Percentiles rank a stretch among this genome's conserved stretches.
Evolutionary conservation across 73 alveolate species (phyloP).

Genomic region (Tetrahymena thermophila): DNA sequence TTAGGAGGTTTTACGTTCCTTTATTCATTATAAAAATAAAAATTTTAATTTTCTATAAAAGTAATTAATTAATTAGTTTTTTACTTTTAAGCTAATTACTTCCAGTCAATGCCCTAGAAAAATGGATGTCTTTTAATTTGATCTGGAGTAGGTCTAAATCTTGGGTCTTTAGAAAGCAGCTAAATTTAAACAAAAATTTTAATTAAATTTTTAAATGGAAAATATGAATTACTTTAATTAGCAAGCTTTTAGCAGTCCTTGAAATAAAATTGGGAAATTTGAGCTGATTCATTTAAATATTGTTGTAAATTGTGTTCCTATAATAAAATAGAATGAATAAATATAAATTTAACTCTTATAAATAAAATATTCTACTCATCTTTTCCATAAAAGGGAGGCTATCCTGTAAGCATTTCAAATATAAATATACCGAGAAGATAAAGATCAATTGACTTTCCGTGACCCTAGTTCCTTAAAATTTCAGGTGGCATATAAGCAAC

Average conservation of each 20-base stretch:
- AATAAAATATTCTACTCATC: neutral
- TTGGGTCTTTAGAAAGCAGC: neutral
- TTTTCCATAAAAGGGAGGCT: conserved; percentile 77
- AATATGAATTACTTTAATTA: neutral
- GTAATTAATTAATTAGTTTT: too few species aligned
- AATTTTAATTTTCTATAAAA: too few species aligned
- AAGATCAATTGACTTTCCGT: conserved; percentile 91
- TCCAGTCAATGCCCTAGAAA: neutral
- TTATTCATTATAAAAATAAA: neutral
- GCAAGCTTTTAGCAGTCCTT: neutral
- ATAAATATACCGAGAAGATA: conserved; percentile 85
- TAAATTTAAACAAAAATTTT: neutral
- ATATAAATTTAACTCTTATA: neutral
- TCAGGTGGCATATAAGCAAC: conserved; percentile 97
- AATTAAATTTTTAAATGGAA: neutral
- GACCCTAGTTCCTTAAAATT: conserved; percentile 77
- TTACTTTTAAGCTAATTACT: neutral
- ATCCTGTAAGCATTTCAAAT: conserved; percentile 95
- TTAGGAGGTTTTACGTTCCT: neutral
- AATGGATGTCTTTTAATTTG: neutral
- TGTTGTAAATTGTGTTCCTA: neutral
- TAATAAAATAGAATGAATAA: neutral
- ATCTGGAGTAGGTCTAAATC: neutral
- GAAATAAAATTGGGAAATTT: neutral
- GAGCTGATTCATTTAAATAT: neutral